These are phyloP conservation scores for Colletotrichum viniferum DNA, from an alignment of 2,329 filamentous ascomycete genomes.

Conservation along the genomic window DNA sequence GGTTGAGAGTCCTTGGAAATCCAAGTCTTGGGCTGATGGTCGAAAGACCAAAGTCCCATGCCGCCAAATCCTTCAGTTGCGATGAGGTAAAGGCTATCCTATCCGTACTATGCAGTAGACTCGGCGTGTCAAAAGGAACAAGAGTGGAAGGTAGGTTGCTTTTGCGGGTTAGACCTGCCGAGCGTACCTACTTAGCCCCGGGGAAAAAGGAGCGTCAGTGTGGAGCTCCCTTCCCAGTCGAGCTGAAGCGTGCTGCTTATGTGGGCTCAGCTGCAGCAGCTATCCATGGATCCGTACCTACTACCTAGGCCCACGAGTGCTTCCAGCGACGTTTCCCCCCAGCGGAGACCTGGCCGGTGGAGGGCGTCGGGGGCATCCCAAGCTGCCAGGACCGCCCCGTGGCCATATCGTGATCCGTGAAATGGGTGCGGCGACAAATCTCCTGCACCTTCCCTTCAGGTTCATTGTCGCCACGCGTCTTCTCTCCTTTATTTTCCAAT, in stretches of 20 bases:
- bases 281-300: neutral
- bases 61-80: neutral
- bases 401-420: constrained; percentile 16
- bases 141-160: neutral
- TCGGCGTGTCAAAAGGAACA: neutral
- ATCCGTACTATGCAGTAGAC: too few relatives aligned
- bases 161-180: neutral
- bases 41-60: neutral
- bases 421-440: neutral
- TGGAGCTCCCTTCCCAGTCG: constrained; percentile 2
- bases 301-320: neutral
- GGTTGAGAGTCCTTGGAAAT: neutral
- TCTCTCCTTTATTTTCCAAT: constrained; percentile 1
- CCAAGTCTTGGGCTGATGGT: neutral
- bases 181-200: neutral
- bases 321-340: constrained; percentile 1
- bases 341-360: neutral
- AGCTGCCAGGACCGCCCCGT: neutral
- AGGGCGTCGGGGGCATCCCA: neutral
- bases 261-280: neutral
- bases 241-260: neutral
- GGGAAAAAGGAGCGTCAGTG: neutral
- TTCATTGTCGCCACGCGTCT: constrained; percentile 15
- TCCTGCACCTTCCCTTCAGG: neutral
- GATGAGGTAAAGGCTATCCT: neutral